Conservation (phyloP, 2,329 filamentous ascomycete species). For the Calonectria multiphialidica region DNA sequence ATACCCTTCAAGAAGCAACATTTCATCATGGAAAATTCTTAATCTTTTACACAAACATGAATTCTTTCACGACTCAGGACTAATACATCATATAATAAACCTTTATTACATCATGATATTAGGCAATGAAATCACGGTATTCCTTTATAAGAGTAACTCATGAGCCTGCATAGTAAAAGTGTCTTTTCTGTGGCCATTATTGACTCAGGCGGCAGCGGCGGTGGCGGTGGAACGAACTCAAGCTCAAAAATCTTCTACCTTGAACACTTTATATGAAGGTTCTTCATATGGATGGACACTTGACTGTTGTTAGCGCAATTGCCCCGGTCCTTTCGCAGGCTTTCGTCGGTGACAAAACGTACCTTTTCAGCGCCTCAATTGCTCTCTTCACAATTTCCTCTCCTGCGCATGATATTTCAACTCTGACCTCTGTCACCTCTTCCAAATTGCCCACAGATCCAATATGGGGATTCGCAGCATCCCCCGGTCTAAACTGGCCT, state of each 20-base stretch:
- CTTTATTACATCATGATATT: no score
- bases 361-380: conserved; percentile 75
- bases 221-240: background rate
- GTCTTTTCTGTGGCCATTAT: no score
- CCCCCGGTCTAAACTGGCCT: conserved; percentile 75
- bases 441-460: conserved; percentile 70
- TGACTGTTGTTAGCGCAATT: background rate
- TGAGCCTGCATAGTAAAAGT: no score
- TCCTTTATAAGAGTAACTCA: no score
- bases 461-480: conserved; percentile 72
- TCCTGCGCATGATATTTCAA: conserved; percentile 73
- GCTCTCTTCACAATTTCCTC: conserved; percentile 67
- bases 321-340: background rate
- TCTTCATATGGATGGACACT: conserved; percentile 48
- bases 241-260: conserved; percentile 39
- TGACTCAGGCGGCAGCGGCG: no score
- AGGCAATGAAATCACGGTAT: no score
- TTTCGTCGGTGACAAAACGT: conserved; percentile 42
- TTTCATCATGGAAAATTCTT: no score
- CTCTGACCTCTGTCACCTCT: conserved; percentile 68
- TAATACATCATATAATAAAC: no score
- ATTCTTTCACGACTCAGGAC: no score
- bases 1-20: no score
- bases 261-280: conserved; percentile 39
- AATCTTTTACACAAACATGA: no score